A percentile compares a stretch with the other conserved stretches of the same genome.
Conservation (phyloP, 768 basidiomycete species). For the Piloderma croceum region DNA sequence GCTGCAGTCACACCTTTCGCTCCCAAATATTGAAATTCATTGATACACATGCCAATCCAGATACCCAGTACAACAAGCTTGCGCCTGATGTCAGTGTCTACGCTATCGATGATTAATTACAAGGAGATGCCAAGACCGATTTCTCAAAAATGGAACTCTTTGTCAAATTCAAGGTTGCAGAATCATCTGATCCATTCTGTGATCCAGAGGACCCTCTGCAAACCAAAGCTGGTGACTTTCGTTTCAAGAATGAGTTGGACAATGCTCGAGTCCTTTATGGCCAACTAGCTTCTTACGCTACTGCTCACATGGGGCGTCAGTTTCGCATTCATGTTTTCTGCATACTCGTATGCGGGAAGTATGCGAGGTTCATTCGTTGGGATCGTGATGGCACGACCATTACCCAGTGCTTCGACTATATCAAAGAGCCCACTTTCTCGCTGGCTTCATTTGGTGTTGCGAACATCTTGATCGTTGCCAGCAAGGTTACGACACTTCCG, state of each 20-base stretch:
- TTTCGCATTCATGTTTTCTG: conserved; percentile 29
- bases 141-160: no score
- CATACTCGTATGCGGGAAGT: conserved; percentile 19
- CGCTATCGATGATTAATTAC: no score
- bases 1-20: no score
- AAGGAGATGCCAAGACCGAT: no score
- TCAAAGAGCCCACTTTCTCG: conserved; percentile 7
- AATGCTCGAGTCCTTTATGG: conserved; percentile 11
- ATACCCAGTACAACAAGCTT: no score
- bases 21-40: no score
- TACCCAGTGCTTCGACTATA: conserved; percentile 19
- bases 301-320: conserved; percentile 19
- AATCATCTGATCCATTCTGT: conserved; percentile 1
- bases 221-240: conserved; percentile 1
- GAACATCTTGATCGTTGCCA: conserved; percentile 6
- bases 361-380: conserved; percentile 29
- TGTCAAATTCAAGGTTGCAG: conserved; percentile 2
- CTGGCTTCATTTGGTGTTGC: conserved; percentile 24
- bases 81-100: no score
- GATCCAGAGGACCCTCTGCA: not conserved
- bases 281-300: conserved; percentile 21
- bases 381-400: conserved; percentile 30
- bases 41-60: no score
- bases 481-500: conserved; percentile 24
- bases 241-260: no score